Base-by-base conservation (phyloP, 1,284 basidiomycete genomes). In the Cryptococcus floricola region DNA sequence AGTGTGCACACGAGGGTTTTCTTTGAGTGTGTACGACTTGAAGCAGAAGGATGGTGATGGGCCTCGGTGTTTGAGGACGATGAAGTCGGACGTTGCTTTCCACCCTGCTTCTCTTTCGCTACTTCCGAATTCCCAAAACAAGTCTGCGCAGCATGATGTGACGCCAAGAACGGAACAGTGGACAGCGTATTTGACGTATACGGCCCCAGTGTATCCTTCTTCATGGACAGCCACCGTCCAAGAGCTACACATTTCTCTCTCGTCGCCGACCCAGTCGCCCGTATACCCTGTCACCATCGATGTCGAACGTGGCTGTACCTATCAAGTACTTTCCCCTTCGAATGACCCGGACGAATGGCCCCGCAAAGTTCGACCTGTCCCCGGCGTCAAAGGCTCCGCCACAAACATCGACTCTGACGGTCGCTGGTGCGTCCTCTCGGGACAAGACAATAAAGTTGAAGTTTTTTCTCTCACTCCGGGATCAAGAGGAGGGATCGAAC, bases 221-320 rank as follows among this genome's bases (percentile, higher is more conserved):
- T 72, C 74, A 9, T 77, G 76, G 76, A 77, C 71, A 1, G 62
- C 75, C 1, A 71, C 74, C 0, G 69, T 76, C 3, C 76, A 77
- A 56, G 73, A 76, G 51, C 64, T 77, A 14, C 48, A 50, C 2
- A 66, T 77, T 38, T 58, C 60, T 41, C 39, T 65, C 0, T 18
- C 34, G 9, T 44, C 42, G 4, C 18, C 25, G 7, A 14, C n/a
- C 9, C 34, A 9, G 0, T 18, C 31, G 16, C 27, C 25, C 7
- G 5, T 14, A n/a, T 18, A 39, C 48, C 8, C 49, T 48, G 23
- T 23, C 23, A 23, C 23, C 23, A 23, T 23, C 16, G 58, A 44
- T 19, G 48, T 27, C 61, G 68, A 12, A 46, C 58, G 71, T 13
- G 70, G 71, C 4, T 70, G 72, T 23, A 68, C 67, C 54, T 72